Conservation (phyloP, 139 green algal species). For the Chlorella sp. region DNA sequence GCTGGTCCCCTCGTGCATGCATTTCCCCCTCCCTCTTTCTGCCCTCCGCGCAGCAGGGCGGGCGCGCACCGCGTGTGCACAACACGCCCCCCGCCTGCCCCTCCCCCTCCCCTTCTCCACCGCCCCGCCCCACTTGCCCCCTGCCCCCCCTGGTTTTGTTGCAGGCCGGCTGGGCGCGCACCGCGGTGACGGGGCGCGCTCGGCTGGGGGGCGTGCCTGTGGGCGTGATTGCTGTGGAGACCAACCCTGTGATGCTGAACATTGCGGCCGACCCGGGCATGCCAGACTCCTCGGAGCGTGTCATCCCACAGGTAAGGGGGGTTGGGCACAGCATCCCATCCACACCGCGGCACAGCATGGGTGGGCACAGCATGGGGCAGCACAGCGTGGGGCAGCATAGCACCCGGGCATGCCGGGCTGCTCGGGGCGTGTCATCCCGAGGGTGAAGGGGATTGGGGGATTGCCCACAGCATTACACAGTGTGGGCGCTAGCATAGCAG, state of each 20-base stretch:
- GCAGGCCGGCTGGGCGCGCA: constrained; percentile 89
- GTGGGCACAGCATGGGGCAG: no score
- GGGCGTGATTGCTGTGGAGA: constrained; percentile 96
- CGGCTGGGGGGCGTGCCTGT: constrained; percentile 93
- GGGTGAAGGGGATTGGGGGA: no score
- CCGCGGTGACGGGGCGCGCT: constrained; percentile 92
- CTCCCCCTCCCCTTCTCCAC: not conserved
- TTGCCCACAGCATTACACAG: no score
- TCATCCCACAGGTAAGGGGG: constrained; percentile 75
- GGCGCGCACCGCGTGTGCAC: no score
- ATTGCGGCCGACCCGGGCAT: constrained; percentile 91
- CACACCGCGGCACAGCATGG: no score
- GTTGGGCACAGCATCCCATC: no score
- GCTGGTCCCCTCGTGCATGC: no score
- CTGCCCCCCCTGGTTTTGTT: not conserved
- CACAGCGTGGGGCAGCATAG: no score
- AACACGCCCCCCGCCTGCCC: not conserved
- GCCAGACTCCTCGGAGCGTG: constrained; percentile 60
- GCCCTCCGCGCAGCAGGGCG: no score
- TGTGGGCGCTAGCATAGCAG: constrained; percentile 87
- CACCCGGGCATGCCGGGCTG: no score
- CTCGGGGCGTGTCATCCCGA: no score
- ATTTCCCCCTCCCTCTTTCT: no score
- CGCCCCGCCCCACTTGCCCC: not conserved
- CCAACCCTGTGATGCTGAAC: constrained; percentile 75